Conservation (phyloP, 495 filamentous ascomycete genomes). For the Talaromyces adpressus region DNA sequence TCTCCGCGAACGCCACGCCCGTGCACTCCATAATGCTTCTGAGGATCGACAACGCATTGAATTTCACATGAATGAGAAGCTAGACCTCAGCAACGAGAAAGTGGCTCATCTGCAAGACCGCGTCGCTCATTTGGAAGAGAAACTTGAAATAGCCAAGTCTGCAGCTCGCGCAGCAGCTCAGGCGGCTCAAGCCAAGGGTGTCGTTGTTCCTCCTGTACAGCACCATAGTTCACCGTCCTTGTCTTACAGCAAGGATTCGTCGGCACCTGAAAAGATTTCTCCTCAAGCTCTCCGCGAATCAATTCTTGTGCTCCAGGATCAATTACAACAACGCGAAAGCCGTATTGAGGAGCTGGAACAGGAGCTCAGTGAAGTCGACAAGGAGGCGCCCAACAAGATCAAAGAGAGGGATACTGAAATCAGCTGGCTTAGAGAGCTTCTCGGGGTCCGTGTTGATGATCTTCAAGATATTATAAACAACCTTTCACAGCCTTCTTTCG, state of each 20-base stretch:
- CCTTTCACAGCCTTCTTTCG: slow-evolving; percentile 64
- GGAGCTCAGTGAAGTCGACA: slow-evolving; percentile 56
- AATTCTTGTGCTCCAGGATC: slow-evolving; percentile 91
- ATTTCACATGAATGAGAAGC: slow-evolving; percentile 58
- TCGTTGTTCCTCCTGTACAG: slow-evolving; percentile 19
- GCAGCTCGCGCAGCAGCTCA: slow-evolving; percentile 82
- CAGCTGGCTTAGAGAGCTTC: slow-evolving; percentile 86
- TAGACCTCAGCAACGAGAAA: slow-evolving; percentile 74
- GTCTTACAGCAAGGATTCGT: slow-evolving; percentile 36
- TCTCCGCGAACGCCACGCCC: slow-evolving; percentile 59
- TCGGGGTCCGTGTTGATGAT: slow-evolving; percentile 84
- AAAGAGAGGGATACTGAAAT: slow-evolving; percentile 91
- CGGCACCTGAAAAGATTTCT: slow-evolving; percentile 76
- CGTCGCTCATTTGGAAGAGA: slow-evolving; percentile 76
- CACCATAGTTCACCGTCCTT: slow-evolving; percentile 38
- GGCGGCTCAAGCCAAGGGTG: slow-evolving; percentile 62
- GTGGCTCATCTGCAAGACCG: slow-evolving; percentile 73
- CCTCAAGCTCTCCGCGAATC: slow-evolving; percentile 92
- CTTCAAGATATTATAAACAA: slow-evolving; percentile 84
- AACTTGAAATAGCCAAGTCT: slow-evolving; percentile 81
- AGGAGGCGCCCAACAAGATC: slow-evolving; percentile 70
- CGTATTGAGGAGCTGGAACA: slow-evolving; percentile 82
- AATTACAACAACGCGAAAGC: slow-evolving; percentile 87
- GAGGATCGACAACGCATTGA: slow-evolving; percentile 69
- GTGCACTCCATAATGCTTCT: slow-evolving; percentile 59